Conservation (phyloP, 176 grass and related monocot species). For the Ampelocalamus luodianensis region DNA sequence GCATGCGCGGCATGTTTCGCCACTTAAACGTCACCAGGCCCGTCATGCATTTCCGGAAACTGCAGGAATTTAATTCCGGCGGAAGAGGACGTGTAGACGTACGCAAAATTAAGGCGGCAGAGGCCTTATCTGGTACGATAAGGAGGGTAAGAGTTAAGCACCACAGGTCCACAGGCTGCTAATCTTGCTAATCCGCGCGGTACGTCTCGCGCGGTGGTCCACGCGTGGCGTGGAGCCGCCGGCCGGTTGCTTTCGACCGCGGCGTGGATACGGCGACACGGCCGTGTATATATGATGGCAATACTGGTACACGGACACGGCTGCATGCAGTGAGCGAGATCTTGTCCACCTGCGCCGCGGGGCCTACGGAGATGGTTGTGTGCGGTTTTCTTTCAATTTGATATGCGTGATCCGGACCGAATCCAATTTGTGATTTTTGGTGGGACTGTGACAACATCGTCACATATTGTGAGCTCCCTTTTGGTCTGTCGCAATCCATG, state of each 20-base stretch:
- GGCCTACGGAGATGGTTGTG: not conserved
- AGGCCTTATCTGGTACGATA: slow-evolving; percentile 49
- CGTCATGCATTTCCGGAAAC: slow-evolving; percentile 9
- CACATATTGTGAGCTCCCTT: not conserved
- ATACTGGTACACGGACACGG: not conserved
- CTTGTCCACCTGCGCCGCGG: not conserved
- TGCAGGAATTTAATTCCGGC: not conserved
- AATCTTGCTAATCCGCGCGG: slow-evolving; percentile 10
- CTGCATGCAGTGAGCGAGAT: not conserved
- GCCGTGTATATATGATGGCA: not conserved
- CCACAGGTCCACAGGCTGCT: slow-evolving; percentile 39
- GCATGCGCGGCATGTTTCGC: slow-evolving; percentile 45
- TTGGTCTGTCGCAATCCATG: no score
- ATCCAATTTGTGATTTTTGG: slow-evolving; percentile 26
- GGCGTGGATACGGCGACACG: not conserved
- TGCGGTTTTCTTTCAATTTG: not conserved
- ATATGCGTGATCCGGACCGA: not conserved
- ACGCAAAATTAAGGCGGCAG: slow-evolving; percentile 22
- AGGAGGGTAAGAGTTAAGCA: not conserved
- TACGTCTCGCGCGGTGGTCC: not conserved
- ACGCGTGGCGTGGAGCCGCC: not conserved
- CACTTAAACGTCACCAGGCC: not conserved
- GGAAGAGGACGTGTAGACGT: not conserved
- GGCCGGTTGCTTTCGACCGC: slow-evolving; percentile 39
- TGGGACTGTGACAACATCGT: not conserved